Evolutionary conservation across 2,329 filamentous ascomycete genomes (phyloP), one percentile per base, ranked within the genome.

Genomic region (Fusarium nodosum): DNA sequence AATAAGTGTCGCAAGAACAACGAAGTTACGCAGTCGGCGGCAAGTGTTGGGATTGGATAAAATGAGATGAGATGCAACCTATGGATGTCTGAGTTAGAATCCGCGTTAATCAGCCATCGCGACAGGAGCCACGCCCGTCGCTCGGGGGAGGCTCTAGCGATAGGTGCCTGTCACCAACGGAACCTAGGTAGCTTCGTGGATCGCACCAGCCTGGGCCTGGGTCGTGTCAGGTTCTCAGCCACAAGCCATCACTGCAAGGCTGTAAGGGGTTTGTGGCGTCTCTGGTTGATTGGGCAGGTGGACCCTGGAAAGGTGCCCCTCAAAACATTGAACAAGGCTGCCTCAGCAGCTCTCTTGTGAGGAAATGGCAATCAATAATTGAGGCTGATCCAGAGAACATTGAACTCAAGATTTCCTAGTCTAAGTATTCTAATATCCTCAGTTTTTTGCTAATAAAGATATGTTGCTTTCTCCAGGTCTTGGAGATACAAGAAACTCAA

Each of bases 201-300:
- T 48, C 18, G 31, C 42, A 30, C 13, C 34, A 15, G 12, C 5
- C 22, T 13, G 6, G 24, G 12, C 5, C 22, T 13, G 6, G 24
- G 34, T 16, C 24, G 24, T 52, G 48, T 52, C n/a, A 38, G 34
- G 12, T 28, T 26, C 26, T 5, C 34, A 41, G 48, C 48, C 48
- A 52, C 48, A 39, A 68, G 64, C 68, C 68, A 71, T 68, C 48
- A 4, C 24, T 63, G 54, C 67, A 64, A 71, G 64, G 66, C 64
- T 61, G 45, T 55, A 42, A 58, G 50, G 68, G 55, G 55, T 12
- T 20, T 68, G 67, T 71, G 68, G 68, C 56, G 68, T 30, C 7
- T 2, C 0, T 12, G 15, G 28, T 11, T 56, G 50, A 70, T 69
- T 70, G 66, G 66, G 20, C n/a, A 38, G 24, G 5, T 26, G 20